A percentile compares a stretch with the other conserved stretches of the same genome.
These are phyloP conservation scores for Cryptococcus sp. DNA, from an alignment of 1,284 basidiomycete genomes.

Conservation along the genomic window DNA sequence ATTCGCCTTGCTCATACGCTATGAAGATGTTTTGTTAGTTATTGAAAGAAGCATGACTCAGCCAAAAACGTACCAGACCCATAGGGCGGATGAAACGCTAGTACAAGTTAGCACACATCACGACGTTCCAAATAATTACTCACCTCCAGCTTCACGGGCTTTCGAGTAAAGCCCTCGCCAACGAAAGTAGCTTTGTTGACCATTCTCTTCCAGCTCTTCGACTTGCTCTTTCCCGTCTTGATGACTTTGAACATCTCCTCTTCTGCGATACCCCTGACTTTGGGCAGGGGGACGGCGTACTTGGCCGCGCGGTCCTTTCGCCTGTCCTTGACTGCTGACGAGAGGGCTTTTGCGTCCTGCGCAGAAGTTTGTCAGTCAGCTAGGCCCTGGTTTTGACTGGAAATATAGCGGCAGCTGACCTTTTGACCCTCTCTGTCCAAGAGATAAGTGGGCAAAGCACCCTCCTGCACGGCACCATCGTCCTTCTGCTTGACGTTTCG, in stretches of 20 bases:
- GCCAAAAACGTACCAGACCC: constrained; percentile 62
- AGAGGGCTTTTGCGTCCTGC: constrained; percentile 89
- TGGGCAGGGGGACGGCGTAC: constrained; percentile 93
- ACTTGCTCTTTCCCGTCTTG: constrained; percentile 96
- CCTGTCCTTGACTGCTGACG: constrained; percentile 97
- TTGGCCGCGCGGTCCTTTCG: constrained; percentile 99
- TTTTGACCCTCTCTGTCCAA: constrained; percentile 96
- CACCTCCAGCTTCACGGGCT: constrained; percentile 95
- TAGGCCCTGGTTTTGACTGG: not conserved
- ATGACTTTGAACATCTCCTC: constrained; percentile 99
- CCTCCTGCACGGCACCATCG: constrained; percentile 75
- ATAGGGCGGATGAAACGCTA: constrained; percentile 91
- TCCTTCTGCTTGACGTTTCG: constrained; percentile 95
- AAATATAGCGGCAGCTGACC: constrained; percentile 26
- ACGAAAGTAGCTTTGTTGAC: constrained; percentile 99
- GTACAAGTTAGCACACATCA: not conserved
- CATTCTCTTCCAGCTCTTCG: constrained; percentile 99
- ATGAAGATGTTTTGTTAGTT: not conserved
- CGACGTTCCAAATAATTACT: constrained; percentile 7
- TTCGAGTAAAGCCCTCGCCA: constrained; percentile 95
- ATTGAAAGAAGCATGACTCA: too few species aligned
- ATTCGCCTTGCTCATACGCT: constrained; percentile 95
- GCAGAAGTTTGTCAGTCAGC: constrained; percentile 1
- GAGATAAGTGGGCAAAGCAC: constrained; percentile 89
- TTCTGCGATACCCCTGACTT: constrained; percentile 96